Base-by-base conservation (phyloP, 768 basidiomycete genomes). In the Leucocoprinus birnbaumii region DNA sequence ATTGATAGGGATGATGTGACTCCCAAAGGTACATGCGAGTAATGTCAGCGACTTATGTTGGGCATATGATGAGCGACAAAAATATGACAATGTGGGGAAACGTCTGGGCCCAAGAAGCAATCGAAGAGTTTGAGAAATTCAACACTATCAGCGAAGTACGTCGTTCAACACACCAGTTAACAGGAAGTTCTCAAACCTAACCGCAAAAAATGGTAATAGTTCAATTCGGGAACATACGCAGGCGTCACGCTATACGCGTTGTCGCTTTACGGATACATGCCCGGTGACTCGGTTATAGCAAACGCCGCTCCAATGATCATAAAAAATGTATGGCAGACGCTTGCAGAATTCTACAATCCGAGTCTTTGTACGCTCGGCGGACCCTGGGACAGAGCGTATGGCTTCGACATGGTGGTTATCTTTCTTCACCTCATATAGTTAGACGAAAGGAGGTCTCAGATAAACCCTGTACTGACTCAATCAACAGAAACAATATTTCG, bases 11-110 rank as follows among this genome's bases (percentile, higher is more conserved):
- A n/a, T n/a, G n/a, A n/a, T n/a, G n/a, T n/a, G n/a, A n/a, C n/a
- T n/a, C n/a, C n/a, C n/a, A n/a, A 19, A 67, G 66, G 68, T 68
- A 66, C 50, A 68, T 69, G 67, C 62, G 66, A 16, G 58, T 69
- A 18, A 68, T 69, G 68, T 58, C 67, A 2, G 63, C 67, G 18
- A 68, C 68, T 1, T 69, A 69, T 27, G 67, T 67, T 11, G 68
- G 68, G 1, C 59, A 65, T 24, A 65, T 69, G 66, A 59, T 65
- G 60, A 47, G 51, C 6, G 67, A 69, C 51, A 26, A 47, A 5
- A 69, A 70, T 49, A 67, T 70, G 66, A 63, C 65, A 1, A 61
- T 56, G 58, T 70, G 68, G 67, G 68, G 66, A 11, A 51, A 70
- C 37, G 62, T 59, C 3, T 70, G 68, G 68, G 68, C 67, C 34